Evolutionary conservation across 179 eudicot species (phyloP).

Genomic region (Spinacia oleracea): DNA sequence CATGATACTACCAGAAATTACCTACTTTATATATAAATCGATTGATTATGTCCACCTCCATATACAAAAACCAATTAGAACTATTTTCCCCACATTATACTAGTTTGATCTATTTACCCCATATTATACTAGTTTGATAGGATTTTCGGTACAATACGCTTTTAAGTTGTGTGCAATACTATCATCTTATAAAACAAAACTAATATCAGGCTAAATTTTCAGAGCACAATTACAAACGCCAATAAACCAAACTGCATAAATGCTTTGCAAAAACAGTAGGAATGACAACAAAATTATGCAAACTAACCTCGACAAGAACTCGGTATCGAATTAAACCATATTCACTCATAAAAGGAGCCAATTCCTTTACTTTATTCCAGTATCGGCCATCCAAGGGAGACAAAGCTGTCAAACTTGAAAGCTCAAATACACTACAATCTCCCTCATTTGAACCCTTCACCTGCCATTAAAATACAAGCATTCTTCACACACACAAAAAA

Average conservation of each 20-base stretch:
- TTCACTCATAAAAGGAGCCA: conserved; percentile 86
- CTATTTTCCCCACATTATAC: no score
- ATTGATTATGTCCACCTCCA: background rate
- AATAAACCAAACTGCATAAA: background rate
- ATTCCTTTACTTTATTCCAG: conserved; percentile 75
- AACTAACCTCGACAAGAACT: conserved; percentile 77
- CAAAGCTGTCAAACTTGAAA: conserved; percentile 58
- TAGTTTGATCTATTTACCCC: no score
- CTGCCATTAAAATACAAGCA: conserved; percentile 31
- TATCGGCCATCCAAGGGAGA: conserved; percentile 81
- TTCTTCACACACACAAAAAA: background rate
- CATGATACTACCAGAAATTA: background rate
- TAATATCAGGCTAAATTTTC: background rate
- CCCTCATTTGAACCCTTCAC: conserved; percentile 39
- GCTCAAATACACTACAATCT: conserved; percentile 45
- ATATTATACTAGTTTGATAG: no score
- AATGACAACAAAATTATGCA: background rate
- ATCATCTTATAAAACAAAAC: background rate
- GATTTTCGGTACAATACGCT: background rate
- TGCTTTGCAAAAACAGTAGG: background rate
- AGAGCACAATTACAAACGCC: background rate
- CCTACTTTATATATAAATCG: no score
- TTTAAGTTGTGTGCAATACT: background rate
- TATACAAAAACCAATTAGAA: background rate
- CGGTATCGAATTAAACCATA: conserved; percentile 78